Conservation (phyloP, 257 asterid genomes). For the Penstemon newberryi region DNA sequence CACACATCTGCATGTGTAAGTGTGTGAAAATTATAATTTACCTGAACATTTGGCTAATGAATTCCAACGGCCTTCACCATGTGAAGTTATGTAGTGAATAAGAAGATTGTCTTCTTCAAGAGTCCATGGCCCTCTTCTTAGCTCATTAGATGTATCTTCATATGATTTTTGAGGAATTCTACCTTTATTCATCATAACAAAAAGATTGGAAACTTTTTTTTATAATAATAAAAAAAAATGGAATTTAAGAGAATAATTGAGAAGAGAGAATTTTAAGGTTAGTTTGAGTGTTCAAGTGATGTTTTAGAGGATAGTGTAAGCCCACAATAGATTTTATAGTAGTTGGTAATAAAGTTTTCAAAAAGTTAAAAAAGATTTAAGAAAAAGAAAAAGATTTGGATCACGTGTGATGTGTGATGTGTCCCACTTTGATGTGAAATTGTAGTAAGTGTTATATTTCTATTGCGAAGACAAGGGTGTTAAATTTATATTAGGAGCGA, state of each 20-base stretch:
- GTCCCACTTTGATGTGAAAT: conserved; percentile 30
- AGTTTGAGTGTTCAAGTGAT: conserved; percentile 24
- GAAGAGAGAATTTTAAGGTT: conserved; percentile 14
- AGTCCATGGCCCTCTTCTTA: conserved; percentile 93
- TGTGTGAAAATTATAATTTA: conserved; percentile 13
- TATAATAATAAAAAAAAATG: conserved; percentile 5
- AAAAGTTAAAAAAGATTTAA: conserved; percentile 5
- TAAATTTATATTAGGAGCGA: not conserved
- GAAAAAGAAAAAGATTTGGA: conserved; percentile 19
- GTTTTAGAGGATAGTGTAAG: conserved; percentile 21
- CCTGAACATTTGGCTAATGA: conserved; percentile 72
- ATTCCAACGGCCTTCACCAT: conserved; percentile 91
- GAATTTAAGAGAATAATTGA: not conserved
- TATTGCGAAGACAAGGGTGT: not conserved
- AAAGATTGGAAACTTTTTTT: conserved; percentile 8
- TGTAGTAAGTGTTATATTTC: not conserved
- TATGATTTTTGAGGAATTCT: conserved; percentile 16
- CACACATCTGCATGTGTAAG: not conserved
- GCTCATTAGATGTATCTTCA: conserved; percentile 42
- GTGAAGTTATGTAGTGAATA: conserved; percentile 46
- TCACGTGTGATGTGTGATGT: conserved; percentile 29
- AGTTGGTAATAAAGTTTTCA: conserved; percentile 22
- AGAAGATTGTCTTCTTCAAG: conserved; percentile 86
- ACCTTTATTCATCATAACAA: conserved; percentile 33
- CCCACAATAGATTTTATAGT: conserved; percentile 45